Percentiles rank a stretch among this genome's conserved stretches.
These are phyloP conservation scores for Lactarius sp. DNA, from an alignment of 768 basidiomycete species.

Conservation along the genomic window DNA sequence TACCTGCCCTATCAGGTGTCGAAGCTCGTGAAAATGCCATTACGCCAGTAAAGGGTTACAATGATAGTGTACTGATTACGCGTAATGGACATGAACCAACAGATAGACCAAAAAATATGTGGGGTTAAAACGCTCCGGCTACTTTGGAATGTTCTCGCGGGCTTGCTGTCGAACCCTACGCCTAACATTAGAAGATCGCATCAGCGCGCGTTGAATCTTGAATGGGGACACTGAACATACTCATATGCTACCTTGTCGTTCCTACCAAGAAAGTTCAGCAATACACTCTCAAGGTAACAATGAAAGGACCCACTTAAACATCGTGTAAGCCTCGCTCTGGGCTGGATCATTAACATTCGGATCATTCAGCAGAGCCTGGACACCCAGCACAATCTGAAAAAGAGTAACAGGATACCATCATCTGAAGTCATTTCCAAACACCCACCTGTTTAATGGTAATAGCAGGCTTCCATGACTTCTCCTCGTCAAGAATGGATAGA, in stretches of 20 bases:
- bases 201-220: slow-evolving; percentile 3
- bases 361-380: slow-evolving; percentile 92
- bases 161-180: slow-evolving; percentile 82
- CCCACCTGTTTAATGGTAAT: slow-evolving; percentile 97
- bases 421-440: background rate
- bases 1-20: background rate
- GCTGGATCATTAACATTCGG: slow-evolving; percentile 98
- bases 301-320: slow-evolving; percentile 79
- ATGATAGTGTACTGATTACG: slow-evolving; percentile 12
- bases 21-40: slow-evolving; percentile 3
- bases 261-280: slow-evolving; percentile 39
- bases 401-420: background rate
- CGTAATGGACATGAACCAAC: slow-evolving; percentile 15
- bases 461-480: slow-evolving; percentile 98
- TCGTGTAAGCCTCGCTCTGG: slow-evolving; percentile 96
- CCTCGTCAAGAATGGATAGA: slow-evolving; percentile 95
- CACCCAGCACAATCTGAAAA: slow-evolving; percentile 82
- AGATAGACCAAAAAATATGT: slow-evolving; percentile 14
- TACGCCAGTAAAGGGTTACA: slow-evolving; percentile 16
- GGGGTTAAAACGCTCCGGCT: slow-evolving; percentile 24
- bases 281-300: slow-evolving; percentile 6
- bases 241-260: slow-evolving; percentile 94
- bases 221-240: slow-evolving; percentile 41
- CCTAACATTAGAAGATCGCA: slow-evolving; percentile 36
- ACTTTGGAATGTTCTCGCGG: slow-evolving; percentile 86